A percentile compares a stretch with the other conserved stretches of the same genome.
Conservation (phyloP, 2,329 filamentous ascomycete genomes). For the Grosmannia penicillata region DNA sequence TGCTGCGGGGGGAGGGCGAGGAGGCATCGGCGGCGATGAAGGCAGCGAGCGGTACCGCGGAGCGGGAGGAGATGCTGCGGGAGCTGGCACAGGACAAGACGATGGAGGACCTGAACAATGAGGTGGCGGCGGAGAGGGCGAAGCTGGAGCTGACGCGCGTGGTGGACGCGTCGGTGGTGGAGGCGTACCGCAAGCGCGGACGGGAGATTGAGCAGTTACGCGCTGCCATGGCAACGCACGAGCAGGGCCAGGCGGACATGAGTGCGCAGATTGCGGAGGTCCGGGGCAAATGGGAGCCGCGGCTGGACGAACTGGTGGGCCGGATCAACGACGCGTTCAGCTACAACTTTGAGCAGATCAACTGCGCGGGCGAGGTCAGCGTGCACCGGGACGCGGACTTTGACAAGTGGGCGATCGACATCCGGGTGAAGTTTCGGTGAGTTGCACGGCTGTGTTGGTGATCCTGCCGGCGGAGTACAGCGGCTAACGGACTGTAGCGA, state of each 20-base stretch:
- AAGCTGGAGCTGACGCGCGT: conserved; percentile 69
- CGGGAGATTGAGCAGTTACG: conserved; percentile 53
- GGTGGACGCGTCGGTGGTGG: conserved; percentile 59
- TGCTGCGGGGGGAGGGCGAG: neutral
- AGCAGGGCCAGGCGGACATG: conserved; percentile 38
- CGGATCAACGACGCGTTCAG: conserved; percentile 85
- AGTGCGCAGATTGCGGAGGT: conserved; percentile 47
- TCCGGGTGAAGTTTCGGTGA: conserved; percentile 87
- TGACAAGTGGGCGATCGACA: conserved; percentile 84
- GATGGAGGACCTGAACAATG: conserved; percentile 50
- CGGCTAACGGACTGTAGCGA: conserved; percentile 33
- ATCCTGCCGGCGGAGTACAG: neutral
- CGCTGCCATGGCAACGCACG: conserved; percentile 37
- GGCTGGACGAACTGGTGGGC: conserved; percentile 59
- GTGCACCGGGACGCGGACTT: conserved; percentile 89
- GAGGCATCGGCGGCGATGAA: conserved; percentile 14
- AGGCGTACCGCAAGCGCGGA: conserved; percentile 61
- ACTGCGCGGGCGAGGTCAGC: conserved; percentile 79
- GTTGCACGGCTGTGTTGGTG: conserved; percentile 13
- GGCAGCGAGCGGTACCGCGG: conserved; percentile 23
- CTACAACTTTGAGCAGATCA: conserved; percentile 87
- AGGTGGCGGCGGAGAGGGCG: conserved; percentile 59
- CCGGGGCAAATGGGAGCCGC: conserved; percentile 66
- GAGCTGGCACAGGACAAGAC: conserved; percentile 33
- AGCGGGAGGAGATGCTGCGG: conserved; percentile 26